These are phyloP conservation scores for Corrigiola litoralis DNA, from an alignment of 179 eudicot species.

Conservation along the genomic window DNA sequence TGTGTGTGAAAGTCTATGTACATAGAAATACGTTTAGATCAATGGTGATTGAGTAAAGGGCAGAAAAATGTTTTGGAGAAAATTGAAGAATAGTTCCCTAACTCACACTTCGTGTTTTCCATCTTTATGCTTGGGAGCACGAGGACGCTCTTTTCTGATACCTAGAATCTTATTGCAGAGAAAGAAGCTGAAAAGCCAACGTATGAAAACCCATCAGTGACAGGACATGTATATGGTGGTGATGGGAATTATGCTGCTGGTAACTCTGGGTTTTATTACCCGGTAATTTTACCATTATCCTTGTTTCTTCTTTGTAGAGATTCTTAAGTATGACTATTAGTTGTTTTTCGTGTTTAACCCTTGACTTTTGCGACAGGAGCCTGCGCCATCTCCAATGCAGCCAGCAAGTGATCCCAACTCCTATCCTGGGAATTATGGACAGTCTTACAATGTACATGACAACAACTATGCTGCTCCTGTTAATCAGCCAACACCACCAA, in stretches of 20 bases:
- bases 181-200: constrained; percentile 34
- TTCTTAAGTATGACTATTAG: background rate
- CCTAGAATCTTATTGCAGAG: constrained; percentile 33
- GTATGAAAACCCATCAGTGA: constrained; percentile 36
- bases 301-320: background rate
- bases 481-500: constrained; percentile 46
- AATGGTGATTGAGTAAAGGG: no score
- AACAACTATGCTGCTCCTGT: constrained; percentile 41
- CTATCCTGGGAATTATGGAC: constrained; percentile 51
- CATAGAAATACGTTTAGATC: background rate
- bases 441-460: constrained; percentile 33
- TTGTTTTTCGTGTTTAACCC: background rate
- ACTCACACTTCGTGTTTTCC: no score
- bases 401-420: constrained; percentile 37
- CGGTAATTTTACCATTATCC: constrained; percentile 33
- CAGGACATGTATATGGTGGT: constrained; percentile 36
- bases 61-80: no score
- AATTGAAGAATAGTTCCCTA: no score
- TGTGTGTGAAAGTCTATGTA: background rate
- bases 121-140: background rate
- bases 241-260: constrained; percentile 36
- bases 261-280: constrained; percentile 52
- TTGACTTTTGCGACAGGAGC: constrained; percentile 37
- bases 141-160: background rate
- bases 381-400: constrained; percentile 44